phyloP scores from a whole-genome alignment of 176 grass and related monocot species.

The Musa beccarii region DNA sequence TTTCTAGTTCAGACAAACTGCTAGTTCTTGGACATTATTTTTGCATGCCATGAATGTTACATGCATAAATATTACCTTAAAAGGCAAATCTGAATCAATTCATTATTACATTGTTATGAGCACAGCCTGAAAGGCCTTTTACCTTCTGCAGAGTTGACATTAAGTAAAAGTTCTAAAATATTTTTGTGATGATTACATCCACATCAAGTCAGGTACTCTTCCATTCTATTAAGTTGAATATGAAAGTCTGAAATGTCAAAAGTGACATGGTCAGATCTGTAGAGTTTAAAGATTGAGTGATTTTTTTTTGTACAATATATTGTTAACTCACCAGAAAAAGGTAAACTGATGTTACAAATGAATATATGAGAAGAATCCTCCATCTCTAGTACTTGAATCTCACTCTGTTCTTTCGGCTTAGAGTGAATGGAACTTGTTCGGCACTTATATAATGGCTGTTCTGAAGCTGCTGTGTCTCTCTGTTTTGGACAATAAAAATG shows the following conservation, averaged over 20 bases:
- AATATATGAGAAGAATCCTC: constrained; percentile 34
- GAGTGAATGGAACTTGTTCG: constrained; percentile 23
- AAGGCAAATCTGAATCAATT: no score
- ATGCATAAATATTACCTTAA: no score
- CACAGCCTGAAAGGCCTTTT: no score
- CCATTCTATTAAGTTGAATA: not conserved
- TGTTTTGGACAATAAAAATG: constrained; percentile 25
- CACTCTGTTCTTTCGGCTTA: constrained; percentile 22
- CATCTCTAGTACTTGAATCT: constrained; percentile 55
- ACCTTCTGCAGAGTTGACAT: no score
- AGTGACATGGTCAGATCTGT: no score
- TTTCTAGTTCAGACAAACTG: no score
- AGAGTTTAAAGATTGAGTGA: no score
- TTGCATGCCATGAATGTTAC: no score
- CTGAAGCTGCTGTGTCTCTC: constrained; percentile 26
- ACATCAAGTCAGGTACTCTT: not conserved
- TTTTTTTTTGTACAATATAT: not conserved
- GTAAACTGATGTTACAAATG: constrained; percentile 70
- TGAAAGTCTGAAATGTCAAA: no score
- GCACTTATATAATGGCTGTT: constrained; percentile 25
- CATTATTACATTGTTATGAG: no score
- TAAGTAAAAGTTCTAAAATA: not conserved
- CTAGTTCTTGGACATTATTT: no score
- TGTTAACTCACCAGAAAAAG: constrained; percentile 43
- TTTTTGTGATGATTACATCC: not conserved